Base-by-base conservation (phyloP, 2,329 filamentous ascomycete species). In the Aspergillus oerlinghausenensis region DNA sequence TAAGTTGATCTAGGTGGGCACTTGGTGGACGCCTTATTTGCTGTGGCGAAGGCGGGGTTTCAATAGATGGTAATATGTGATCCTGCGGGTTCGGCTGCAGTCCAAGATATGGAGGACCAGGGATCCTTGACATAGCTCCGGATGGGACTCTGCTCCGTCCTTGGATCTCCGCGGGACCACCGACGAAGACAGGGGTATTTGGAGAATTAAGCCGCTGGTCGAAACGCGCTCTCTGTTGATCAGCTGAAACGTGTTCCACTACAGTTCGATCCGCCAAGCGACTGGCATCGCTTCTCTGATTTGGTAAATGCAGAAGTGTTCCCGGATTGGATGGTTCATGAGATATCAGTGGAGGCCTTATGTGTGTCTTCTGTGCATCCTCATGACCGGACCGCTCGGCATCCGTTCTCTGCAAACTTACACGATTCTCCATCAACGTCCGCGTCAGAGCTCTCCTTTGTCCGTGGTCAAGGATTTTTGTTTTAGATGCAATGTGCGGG, bases 61-160 rank as follows among this genome's bases (percentile, higher is more conserved):
- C 73, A 60, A 76, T 74, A 35, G 73, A 75, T 17, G 71, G 73
- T 14, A 75, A 58, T 49, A 67, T 66, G 48, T 60, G 65, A 50
- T 71, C 67, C 64, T 68, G 70, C 40, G 60, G 58, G 51, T 62
- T 64, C 47, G 59, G 50, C 42, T 50, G 62, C 52, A 58, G 43
- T 48, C 62, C 60, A 52, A 55, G 49, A 50, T 60, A 60, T 51
- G 57, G 58, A 42, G 62, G 53, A 47, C 49, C 56, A 28, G 59
- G 50, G 32, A 56, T 29, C 38, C 62, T 63, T 49, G 60, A 42
- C 11, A 57, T 59, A 48, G 60, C 57, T 29, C 63, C 59, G 54
- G 60, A 49, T 55, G 63, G 63, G 29, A 55, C 54, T 47, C 60
- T 55, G 49, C 48, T 60, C 40, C 51, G 62, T 14, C 61, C 59